These are phyloP conservation scores for Capsicum chinense DNA, from an alignment of 257 asterid species.

Conservation along the genomic window DNA sequence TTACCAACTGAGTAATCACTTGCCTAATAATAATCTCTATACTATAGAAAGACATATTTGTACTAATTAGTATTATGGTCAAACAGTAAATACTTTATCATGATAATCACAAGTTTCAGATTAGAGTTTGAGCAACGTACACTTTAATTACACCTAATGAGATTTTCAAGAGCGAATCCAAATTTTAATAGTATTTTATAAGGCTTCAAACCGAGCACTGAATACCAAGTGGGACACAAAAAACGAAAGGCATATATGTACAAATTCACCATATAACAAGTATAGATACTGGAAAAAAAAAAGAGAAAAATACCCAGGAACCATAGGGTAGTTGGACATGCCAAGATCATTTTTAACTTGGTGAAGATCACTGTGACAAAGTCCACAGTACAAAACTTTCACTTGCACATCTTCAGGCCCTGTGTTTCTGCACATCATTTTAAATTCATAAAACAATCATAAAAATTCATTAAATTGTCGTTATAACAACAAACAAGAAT, in stretches of 20 bases:
- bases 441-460: neutral
- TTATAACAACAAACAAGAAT: neutral
- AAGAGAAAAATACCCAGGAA: conserved; percentile 73
- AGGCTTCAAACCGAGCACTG: neutral
- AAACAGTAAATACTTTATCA: neutral
- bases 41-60: neutral
- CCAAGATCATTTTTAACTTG: conserved; percentile 91
- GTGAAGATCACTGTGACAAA: conserved; percentile 88
- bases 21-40: neutral
- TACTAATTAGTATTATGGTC: neutral
- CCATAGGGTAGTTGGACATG: conserved; percentile 96
- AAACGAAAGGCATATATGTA: neutral
- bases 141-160: too few relatives aligned
- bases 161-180: too few relatives aligned
- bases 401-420: conserved; percentile 82
- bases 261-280: neutral
- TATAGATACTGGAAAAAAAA: neutral
- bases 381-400: conserved; percentile 82
- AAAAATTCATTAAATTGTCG: neutral
- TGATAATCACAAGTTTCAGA: neutral
- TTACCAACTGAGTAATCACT: neutral
- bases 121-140: neutral
- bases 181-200: too few relatives aligned
- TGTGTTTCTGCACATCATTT: conserved; percentile 60
- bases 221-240: neutral